Conservation (phyloP, 2,329 filamentous ascomycete species). For the Cadophora gregata region DNA sequence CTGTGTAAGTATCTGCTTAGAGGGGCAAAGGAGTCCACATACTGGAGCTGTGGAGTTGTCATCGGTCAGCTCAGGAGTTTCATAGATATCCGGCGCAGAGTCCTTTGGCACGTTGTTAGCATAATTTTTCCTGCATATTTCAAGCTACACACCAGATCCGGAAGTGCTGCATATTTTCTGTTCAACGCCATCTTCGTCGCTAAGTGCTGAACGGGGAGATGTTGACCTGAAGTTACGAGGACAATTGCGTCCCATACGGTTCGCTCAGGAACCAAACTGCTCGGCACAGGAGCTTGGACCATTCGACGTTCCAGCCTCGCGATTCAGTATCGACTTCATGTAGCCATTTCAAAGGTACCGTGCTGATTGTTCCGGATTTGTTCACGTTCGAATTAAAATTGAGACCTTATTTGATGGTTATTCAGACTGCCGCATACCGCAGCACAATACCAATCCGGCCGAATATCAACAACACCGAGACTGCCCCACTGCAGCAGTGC, state of each 20-base stretch:
- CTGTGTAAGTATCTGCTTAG: slow-evolving; percentile 13
- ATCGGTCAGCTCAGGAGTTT: slow-evolving; percentile 91
- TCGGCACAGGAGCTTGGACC: slow-evolving; percentile 30
- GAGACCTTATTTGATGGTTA: not conserved
- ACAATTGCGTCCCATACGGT: not conserved
- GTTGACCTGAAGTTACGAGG: not conserved
- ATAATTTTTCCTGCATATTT: not conserved
- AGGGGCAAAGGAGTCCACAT: slow-evolving; percentile 44
- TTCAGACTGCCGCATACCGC: not conserved
- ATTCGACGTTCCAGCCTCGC: not conserved
- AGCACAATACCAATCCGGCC: not conserved
- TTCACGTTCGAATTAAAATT: not conserved
- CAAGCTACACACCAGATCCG: slow-evolving; percentile 67
- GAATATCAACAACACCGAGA: not conserved
- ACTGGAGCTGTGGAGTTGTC: slow-evolving; percentile 86
- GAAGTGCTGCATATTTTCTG: slow-evolving; percentile 81
- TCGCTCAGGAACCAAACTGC: slow-evolving; percentile 5
- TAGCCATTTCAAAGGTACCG: not conserved
- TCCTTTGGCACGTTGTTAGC: slow-evolving; percentile 61
- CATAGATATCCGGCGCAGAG: slow-evolving; percentile 92
- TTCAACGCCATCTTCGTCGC: slow-evolving; percentile 69
- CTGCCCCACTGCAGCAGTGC: slow-evolving; percentile 20
- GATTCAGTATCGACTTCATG: not conserved
- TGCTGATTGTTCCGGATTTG: not conserved
- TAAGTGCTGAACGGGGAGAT: not conserved